A percentile compares a stretch with the other conserved stretches of the same genome.
These are phyloP conservation scores for Paxillus ammoniavirescens DNA, from an alignment of 768 basidiomycete genomes.

Conservation along the genomic window DNA sequence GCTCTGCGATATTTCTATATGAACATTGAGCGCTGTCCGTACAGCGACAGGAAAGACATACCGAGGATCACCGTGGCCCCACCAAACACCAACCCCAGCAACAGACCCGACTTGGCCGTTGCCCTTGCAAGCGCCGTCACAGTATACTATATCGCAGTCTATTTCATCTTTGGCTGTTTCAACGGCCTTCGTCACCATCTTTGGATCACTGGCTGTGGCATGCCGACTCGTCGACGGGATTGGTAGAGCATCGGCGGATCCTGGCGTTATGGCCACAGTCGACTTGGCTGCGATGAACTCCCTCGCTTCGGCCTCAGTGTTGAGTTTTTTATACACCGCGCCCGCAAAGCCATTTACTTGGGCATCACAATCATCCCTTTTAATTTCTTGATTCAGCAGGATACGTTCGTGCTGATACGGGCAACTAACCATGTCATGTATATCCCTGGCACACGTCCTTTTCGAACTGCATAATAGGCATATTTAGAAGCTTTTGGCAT, in stretches of 20 bases:
- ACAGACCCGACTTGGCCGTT: conserved; percentile 68
- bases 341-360: conserved; percentile 66
- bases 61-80: conserved; percentile 70
- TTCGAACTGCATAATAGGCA: conserved; percentile 72
- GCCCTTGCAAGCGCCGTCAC: conserved; percentile 83
- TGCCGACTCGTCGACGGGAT: conserved; percentile 29
- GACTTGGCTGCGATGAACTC: conserved; percentile 46
- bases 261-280: conserved; percentile 4
- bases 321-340: conserved; percentile 70
- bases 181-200: neutral
- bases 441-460: conserved; percentile 63
- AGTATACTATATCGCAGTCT: conserved; percentile 61
- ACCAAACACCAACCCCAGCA: conserved; percentile 91
- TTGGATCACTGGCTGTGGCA: neutral
- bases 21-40: neutral
- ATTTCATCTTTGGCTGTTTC: conserved; percentile 22
- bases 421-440: conserved; percentile 64
- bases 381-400: conserved; percentile 19
- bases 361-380: conserved; percentile 68
- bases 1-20: conserved; percentile 76
- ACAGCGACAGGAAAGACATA: conserved; percentile 7
- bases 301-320: conserved; percentile 52
- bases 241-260: conserved; percentile 5
- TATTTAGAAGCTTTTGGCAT: conserved; percentile 43
- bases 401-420: conserved; percentile 18